A percentile compares a stretch with the other conserved stretches of the same genome.
Conservation (phyloP, 176 grass and related monocot species). For the Dactylis glomerata region DNA sequence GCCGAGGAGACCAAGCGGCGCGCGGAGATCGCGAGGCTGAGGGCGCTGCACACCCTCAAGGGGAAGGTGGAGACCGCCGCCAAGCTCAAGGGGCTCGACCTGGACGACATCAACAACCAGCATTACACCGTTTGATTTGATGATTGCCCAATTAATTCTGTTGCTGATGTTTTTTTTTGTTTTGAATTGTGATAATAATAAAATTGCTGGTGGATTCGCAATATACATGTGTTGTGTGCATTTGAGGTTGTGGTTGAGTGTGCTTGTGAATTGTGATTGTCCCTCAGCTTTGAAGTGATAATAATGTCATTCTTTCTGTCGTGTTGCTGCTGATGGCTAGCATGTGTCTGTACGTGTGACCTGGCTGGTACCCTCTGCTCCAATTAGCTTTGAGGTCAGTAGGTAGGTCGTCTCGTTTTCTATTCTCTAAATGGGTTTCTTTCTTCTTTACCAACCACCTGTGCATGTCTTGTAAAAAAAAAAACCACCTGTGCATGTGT, state of each 20-base stretch:
- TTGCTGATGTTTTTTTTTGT: neutral
- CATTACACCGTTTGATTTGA: conserved; percentile 46
- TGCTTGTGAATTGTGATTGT: no score
- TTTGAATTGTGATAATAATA: no score
- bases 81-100: conserved; percentile 45
- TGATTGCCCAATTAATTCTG: neutral
- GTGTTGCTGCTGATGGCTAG: neutral
- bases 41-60: conserved; percentile 58
- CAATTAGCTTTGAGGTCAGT: neutral
- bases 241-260: neutral
- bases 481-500: no score
- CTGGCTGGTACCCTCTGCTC: neutral
- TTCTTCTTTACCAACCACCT: neutral
- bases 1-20: conserved; percentile 50
- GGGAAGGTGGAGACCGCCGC: conserved; percentile 49
- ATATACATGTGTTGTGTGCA: neutral
- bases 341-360: neutral
- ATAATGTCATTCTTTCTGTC: neutral
- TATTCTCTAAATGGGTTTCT: neutral
- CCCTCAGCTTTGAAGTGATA: neutral
- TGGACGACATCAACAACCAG: conserved; percentile 53
- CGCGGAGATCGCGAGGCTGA: conserved; percentile 54
- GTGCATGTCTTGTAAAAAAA: no score
- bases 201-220: no score
- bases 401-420: neutral